Evolutionary conservation across 169 alveolate species (phyloP).

Genomic region (Cryptosporidium viatorum): DNA sequence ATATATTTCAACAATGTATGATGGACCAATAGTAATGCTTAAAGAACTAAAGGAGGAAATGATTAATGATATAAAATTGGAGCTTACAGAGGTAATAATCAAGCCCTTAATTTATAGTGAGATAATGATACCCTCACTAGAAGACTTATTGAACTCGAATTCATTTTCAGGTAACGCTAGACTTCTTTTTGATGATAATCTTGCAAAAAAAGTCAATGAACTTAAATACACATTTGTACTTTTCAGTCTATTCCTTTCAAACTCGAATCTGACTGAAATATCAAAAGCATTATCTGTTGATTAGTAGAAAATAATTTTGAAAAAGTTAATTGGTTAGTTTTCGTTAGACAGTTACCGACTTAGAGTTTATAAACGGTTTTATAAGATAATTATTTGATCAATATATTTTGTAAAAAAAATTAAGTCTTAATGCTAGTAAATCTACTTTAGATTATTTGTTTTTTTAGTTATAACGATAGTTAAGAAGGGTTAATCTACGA

Average conservation of each 20-base stretch:
- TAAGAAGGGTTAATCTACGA: neutral
- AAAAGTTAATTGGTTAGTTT: neutral
- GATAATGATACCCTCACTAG: constrained; percentile 31
- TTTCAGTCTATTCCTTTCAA: constrained; percentile 32
- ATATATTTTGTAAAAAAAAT: neutral
- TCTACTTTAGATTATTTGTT: neutral
- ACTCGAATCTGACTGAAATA: constrained; percentile 4
- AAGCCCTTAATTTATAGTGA: constrained; percentile 44
- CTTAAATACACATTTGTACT: constrained; percentile 49
- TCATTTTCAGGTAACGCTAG: constrained; percentile 45
- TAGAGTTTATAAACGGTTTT: neutral
- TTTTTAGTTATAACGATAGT: too few relatives aligned
- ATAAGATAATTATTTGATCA: too few relatives aligned
- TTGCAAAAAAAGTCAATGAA: constrained; percentile 41
- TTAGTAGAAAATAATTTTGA: too few relatives aligned
- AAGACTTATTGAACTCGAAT: constrained; percentile 25
- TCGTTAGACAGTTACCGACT: neutral
- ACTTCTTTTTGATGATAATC: constrained; percentile 44
- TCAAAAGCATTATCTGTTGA: constrained; percentile 17
- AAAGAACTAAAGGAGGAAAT: constrained; percentile 19
- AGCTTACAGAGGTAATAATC: constrained; percentile 42
- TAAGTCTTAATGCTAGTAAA: too few relatives aligned
- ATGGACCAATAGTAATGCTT: neutral
- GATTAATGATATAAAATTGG: constrained; percentile 33
- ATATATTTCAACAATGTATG: constrained; percentile 21